These are phyloP conservation scores for Urochloa ruziziensis DNA, from an alignment of 176 grass and related monocot genomes.

Conservation along the genomic window DNA sequence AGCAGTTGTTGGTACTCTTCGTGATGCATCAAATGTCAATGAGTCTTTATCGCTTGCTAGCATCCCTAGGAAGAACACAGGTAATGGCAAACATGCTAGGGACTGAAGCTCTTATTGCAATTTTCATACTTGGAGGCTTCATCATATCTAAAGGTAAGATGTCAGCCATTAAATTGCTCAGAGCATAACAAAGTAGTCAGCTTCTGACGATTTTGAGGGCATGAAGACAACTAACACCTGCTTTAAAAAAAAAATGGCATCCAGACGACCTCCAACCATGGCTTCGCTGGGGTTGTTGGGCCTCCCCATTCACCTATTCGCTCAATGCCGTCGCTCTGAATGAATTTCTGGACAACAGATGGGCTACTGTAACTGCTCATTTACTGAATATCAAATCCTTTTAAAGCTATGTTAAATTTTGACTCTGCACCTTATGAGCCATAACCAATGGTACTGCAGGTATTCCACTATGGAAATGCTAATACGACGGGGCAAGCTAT, in stretches of 20 bases:
- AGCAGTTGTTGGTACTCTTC: constrained; percentile 70
- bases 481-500: constrained; percentile 66
- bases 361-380: constrained; percentile 65
- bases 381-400: neutral
- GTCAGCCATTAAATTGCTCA: neutral
- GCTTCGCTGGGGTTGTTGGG: constrained; percentile 63
- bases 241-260: neutral
- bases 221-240: neutral
- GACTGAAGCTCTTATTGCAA: constrained; percentile 55
- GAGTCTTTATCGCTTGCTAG: constrained; percentile 75
- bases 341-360: constrained; percentile 76
- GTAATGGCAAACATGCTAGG: constrained; percentile 69
- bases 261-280: constrained; percentile 62
- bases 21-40: constrained; percentile 86
- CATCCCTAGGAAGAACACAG: constrained; percentile 78
- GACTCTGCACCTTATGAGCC: neutral
- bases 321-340: constrained; percentile 59
- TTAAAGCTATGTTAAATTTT: neutral
- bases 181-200: neutral
- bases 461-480: constrained; percentile 48
- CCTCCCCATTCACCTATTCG: constrained; percentile 59
- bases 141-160: constrained; percentile 78
- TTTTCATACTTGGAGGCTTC: constrained; percentile 72
- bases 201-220: neutral
- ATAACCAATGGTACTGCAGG: constrained; percentile 37